Conservation (phyloP, 2,329 filamentous ascomycete species). For the Apiospora kogelbergensis region DNA sequence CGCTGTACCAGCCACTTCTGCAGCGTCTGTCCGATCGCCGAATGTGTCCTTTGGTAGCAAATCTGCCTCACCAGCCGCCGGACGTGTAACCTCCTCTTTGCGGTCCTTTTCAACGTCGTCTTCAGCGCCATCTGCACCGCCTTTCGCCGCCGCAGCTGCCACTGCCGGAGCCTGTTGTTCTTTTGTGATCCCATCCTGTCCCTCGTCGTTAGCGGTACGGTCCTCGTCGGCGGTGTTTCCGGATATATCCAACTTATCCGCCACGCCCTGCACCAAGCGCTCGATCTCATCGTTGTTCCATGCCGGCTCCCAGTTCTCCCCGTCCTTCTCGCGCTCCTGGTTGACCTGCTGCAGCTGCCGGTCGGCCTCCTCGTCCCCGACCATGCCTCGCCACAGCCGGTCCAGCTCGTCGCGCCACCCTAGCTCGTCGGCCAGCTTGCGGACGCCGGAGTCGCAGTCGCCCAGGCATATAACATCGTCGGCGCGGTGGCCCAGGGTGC, state of each 20-base stretch:
- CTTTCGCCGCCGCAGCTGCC: background rate
- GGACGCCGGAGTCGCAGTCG: conserved; percentile 80
- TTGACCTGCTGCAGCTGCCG: conserved; percentile 37
- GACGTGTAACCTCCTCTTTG: background rate
- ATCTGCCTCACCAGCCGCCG: background rate
- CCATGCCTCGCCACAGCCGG: conserved; percentile 66
- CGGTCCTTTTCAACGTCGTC: background rate
- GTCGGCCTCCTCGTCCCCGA: conserved; percentile 59
- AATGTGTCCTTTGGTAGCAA: background rate
- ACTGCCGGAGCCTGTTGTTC: background rate
- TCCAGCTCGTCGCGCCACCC: conserved; percentile 89
- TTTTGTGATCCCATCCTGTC: background rate
- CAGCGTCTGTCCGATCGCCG: background rate
- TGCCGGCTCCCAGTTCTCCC: background rate
- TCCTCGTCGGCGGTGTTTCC: conserved; percentile 9
- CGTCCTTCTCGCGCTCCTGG: background rate
- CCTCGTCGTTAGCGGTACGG: background rate
- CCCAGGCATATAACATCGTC: conserved; percentile 86
- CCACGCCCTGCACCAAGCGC: conserved; percentile 31
- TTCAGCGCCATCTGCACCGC: background rate
- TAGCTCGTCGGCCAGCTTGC: conserved; percentile 73
- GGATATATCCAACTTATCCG: conserved; percentile 27
- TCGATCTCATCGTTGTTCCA: conserved; percentile 42
- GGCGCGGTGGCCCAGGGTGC: conserved; percentile 69
- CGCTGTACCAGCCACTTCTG: background rate